phyloP scores from a whole-genome alignment of 192 early-diverging fungal species.

The Podila epicladia region DNA sequence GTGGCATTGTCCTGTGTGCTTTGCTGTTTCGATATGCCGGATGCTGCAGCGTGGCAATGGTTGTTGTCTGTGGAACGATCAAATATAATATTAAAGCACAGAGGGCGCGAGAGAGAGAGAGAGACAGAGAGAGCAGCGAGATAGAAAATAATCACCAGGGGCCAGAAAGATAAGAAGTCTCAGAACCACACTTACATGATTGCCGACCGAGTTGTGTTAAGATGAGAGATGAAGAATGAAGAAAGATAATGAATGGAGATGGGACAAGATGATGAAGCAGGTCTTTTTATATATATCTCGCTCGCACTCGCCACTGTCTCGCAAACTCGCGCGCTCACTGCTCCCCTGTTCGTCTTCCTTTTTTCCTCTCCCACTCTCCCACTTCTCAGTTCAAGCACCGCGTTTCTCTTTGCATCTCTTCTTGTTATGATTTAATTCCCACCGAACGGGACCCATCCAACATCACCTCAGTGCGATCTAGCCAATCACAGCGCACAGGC shows the following conservation, averaged over 20 bases:
- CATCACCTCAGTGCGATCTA: conserved; percentile 1
- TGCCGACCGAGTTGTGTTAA: background rate
- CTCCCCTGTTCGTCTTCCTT: too few relatives aligned
- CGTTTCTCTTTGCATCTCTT: too few relatives aligned
- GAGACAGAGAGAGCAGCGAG: background rate
- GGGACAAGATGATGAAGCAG: background rate
- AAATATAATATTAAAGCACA: background rate
- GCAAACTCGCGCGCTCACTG: too few relatives aligned
- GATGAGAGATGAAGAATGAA: conserved; percentile 7
- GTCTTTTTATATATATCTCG: background rate
- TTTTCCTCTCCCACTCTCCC: too few relatives aligned
- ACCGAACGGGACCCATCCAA: background rate
- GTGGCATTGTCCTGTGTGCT: background rate
- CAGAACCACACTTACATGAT: background rate
- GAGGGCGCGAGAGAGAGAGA: background rate
- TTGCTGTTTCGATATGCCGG: background rate
- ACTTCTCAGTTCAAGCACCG: too few relatives aligned
- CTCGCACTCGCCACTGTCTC: too few relatives aligned
- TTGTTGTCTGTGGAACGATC: conserved; percentile 1
- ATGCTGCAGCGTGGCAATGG: background rate
- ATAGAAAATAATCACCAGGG: background rate
- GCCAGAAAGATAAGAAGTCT: background rate
- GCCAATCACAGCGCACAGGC: conserved; percentile 3
- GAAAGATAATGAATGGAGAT: conserved; percentile 2
- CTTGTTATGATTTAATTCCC: background rate